These are phyloP conservation scores for Candida manassasensis DNA, from an alignment of 805 yeast species.

Conservation along the genomic window DNA sequence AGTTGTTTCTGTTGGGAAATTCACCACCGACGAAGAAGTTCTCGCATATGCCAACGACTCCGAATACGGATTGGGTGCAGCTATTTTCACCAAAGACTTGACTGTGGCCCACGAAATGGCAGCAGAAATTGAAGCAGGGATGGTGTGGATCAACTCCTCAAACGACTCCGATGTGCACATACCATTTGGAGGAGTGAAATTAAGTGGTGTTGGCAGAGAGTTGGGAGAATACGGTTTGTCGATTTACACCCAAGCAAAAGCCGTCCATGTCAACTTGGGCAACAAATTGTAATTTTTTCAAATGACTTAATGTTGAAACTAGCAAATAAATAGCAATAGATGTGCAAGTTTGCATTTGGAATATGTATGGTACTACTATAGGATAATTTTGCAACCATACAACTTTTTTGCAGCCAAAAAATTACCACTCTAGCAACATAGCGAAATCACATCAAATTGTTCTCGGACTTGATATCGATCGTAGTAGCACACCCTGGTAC, in stretches of 20 bases:
- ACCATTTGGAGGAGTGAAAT: conserved; percentile 80
- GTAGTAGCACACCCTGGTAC: too few species aligned
- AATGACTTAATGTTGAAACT: too few species aligned
- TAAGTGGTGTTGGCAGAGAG: conserved; percentile 79
- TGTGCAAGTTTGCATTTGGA: too few species aligned
- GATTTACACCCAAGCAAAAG: conserved; percentile 69
- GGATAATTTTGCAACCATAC: too few species aligned
- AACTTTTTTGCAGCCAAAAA: too few species aligned
- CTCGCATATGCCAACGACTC: conserved; percentile 65
- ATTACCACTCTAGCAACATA: too few species aligned
- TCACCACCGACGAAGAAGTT: conserved; percentile 64
- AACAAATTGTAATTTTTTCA: conserved; percentile 30
- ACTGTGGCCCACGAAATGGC: conserved; percentile 63
- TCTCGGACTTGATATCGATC: too few species aligned
- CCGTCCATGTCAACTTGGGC: conserved; percentile 69
- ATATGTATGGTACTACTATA: too few species aligned
- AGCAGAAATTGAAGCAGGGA: conserved; percentile 41
- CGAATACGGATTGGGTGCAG: conserved; percentile 77
- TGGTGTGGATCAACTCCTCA: conserved; percentile 45
- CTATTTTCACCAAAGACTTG: conserved; percentile 69
- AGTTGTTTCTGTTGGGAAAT: conserved; percentile 65
- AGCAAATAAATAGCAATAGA: too few species aligned
- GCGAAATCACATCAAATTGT: too few species aligned
- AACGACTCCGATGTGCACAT: conserved; percentile 39
- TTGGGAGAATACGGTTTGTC: conserved; percentile 69